Evolutionary conservation across 2,329 filamentous ascomycete genomes (phyloP), one percentile per base, ranked within the genome.

Genomic region (Ophiocordyceps camponoti-floridani): DNA sequence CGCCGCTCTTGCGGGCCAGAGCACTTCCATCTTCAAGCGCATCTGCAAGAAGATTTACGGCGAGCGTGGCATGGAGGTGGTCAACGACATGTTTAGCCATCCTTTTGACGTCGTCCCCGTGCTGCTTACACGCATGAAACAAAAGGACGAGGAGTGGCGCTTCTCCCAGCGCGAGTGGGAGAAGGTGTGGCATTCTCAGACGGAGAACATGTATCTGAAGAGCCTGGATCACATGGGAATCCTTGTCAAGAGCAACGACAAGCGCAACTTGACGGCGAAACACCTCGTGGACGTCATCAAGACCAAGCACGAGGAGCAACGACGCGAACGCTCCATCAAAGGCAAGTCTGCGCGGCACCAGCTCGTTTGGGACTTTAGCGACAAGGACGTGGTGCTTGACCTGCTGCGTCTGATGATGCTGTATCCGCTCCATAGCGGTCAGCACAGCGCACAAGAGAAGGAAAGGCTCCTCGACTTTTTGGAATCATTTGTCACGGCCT

Each of bases 1-100:
- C 1, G 72, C 77, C 14, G 86, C 84, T 10, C 76, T 96, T 40
- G 88, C 87, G 47, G 89, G 91, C 0, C 87, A 94, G 55, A 95
- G 87, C 62, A 87, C 91, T 50, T 91, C 89, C 0, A 95, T 98
- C 56, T 95, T 95, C 63, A 91, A 93, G 66, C 83, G 91, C 4
- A 86, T 96, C 18, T 82, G 95, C 56, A 95, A 94, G 73, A 98
- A 98, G 66, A 82, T 98, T 12, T 98, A 98, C 53, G 88, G 88
- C 16, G 86, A 94, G 42, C 79, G 79, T 50, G 91, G 91, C 13
- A 77, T 79, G 40, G 79, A 86, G 44, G 87, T 96, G 42, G 84
- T 94, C 45, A 79, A 82, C 43, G 82, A 94, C 56, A 79, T 98
- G 65, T 93, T 94, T 58, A 71, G 72, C 40, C 75, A 84, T 45